phyloP scores from a whole-genome alignment of 2,329 filamentous ascomycete species.

The Moelleriella libera region DNA sequence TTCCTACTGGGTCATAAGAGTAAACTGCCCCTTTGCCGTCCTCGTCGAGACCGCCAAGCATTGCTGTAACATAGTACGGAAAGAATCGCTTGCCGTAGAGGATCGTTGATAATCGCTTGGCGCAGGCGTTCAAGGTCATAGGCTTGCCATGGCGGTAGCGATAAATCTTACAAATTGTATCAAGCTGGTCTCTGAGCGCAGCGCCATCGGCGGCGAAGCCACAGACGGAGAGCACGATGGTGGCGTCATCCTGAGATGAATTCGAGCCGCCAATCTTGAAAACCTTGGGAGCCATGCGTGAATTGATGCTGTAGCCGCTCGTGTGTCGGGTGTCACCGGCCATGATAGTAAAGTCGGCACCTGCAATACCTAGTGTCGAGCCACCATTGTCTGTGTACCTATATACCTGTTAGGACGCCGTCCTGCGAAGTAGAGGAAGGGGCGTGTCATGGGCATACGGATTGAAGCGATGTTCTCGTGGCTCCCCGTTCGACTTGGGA shows the following conservation, averaged over 20 bases:
- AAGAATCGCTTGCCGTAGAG: constrained; percentile 98
- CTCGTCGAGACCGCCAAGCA: constrained; percentile 87
- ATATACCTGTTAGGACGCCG: neutral
- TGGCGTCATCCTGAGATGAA: constrained; percentile 69
- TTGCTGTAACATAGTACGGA: constrained; percentile 94
- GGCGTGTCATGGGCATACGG: constrained; percentile 45
- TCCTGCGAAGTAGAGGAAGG: neutral
- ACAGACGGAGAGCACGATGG: constrained; percentile 82
- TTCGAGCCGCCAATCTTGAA: constrained; percentile 94
- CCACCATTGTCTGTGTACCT: constrained; percentile 98
- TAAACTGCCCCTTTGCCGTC: constrained; percentile 89
- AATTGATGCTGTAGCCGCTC: constrained; percentile 98
- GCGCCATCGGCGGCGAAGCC: constrained; percentile 92
- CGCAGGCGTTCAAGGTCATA: constrained; percentile 88
- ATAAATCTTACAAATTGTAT: constrained; percentile 97
- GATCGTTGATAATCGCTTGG: constrained; percentile 86
- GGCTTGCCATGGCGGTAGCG: constrained; percentile 94
- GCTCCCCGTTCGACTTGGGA: constrained; percentile 39
- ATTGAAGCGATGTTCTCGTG: constrained; percentile 73
- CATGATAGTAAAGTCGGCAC: constrained; percentile 88
- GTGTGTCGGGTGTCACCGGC: constrained; percentile 95
- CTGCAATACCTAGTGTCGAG: constrained; percentile 87
- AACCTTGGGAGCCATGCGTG: constrained; percentile 85
- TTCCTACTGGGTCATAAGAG: constrained; percentile 94
- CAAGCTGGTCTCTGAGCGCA: constrained; percentile 84